Base-by-base conservation (phyloP, 257 asterid genomes). In the Thymus quinquecostatus region DNA sequence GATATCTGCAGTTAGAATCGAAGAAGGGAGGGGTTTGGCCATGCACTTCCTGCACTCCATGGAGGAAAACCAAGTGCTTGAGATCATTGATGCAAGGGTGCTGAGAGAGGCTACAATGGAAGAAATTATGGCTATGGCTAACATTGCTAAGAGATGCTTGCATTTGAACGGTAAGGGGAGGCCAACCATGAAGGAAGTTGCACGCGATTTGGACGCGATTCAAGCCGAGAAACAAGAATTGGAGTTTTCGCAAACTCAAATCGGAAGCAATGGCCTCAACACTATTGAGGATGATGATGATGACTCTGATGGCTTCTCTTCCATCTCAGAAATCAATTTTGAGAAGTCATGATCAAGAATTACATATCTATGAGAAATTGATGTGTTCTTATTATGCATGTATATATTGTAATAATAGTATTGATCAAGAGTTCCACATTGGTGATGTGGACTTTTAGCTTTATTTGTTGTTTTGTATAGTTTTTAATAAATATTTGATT, bases 161-260 rank as follows among this genome's bases (percentile, higher is more conserved):
- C 55, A 72, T 55, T 59, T 71, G 76, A 75, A 74, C 10, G 83
- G 85, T 5, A 81, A 50, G 71, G 45, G 51, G 68, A 78, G 81
- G 74, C 86, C 83, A 3, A 81, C 81, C 1, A 81, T 78, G 86
- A 81, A 44, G 66, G 78, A 78, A 61, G 83, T 81, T 13, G 83
- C 77, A 0, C 49, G 43, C 5, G 75, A 76, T 44, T 69, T 82
- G 57, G 86, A 75, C 48, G 66, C 63, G 27, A 71, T 75, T 21
- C 78, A 72, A 60, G 61, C 30, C 10, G 40, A 12, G 70, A 60
- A 49, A n/a, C 55, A 49, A 13, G 55, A 49, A 13, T 48, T 27
- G 0, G 54, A 48, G 12, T 48, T 11, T n/a, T 12, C 28, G 28
- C 27, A n/a, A n/a, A 49, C 4, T 13, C 29, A 13, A 5, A 49